Evolutionary conservation across 345 rosid species (phyloP).

Genomic region (Microthlaspi erraticum): DNA sequence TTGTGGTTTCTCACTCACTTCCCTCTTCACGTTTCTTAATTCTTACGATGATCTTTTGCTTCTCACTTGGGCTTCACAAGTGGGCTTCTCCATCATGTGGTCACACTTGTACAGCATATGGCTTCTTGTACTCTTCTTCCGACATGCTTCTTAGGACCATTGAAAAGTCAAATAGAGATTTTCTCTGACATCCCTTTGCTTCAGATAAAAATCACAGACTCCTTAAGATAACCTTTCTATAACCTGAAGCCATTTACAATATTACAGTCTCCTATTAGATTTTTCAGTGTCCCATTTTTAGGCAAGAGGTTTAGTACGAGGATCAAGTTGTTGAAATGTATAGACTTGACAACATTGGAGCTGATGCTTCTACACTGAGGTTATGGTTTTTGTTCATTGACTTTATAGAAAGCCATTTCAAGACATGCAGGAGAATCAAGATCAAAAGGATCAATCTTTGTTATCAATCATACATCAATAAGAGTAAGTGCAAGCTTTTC

Average conservation of each 20-base stretch:
- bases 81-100: constrained; percentile 41
- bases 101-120: constrained; percentile 50
- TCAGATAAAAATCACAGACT: constrained; percentile 29
- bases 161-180: constrained; percentile 7
- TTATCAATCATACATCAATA: constrained; percentile 25
- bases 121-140: constrained; percentile 40
- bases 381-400: neutral
- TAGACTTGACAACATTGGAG: constrained; percentile 22
- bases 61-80: constrained; percentile 46
- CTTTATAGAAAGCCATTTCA: neutral
- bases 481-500: constrained; percentile 28
- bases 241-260: constrained; percentile 24
- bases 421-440: constrained; percentile 12
- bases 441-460: constrained; percentile 10
- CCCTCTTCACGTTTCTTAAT: constrained; percentile 32
- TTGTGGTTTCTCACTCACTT: constrained; percentile 40
- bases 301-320: too few species aligned
- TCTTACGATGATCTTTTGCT: neutral
- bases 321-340: constrained; percentile 7
- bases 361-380: neutral
- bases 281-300: too few species aligned
- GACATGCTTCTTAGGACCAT: constrained; percentile 38
- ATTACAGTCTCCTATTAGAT: too few species aligned
- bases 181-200: constrained; percentile 29
- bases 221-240: neutral